Conservation (phyloP, 2,329 filamentous ascomycete genomes). For the Fusarium sp. region DNA sequence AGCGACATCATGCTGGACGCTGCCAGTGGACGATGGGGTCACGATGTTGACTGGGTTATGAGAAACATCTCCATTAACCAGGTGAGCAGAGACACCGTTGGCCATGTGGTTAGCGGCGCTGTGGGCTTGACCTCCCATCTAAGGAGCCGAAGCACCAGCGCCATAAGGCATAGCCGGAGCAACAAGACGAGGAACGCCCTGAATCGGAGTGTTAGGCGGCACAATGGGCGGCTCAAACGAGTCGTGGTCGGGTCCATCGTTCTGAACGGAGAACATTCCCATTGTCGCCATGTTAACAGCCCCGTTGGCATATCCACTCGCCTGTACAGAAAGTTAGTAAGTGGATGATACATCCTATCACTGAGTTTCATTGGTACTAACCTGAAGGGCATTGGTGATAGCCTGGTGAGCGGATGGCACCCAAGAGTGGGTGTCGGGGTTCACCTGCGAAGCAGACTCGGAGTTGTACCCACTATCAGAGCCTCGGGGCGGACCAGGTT, state of each 20-base stretch:
- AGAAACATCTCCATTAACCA: background rate
- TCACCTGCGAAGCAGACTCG: conserved; percentile 8
- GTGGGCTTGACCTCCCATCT: conserved; percentile 44
- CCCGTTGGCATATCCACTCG: conserved; percentile 21
- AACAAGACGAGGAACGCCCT: background rate
- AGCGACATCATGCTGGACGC: background rate
- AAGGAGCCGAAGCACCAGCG: conserved; percentile 36
- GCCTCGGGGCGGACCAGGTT: conserved; percentile 3
- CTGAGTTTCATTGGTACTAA: background rate
- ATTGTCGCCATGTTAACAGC: background rate
- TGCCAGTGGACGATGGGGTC: background rate
- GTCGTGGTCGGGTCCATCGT: background rate
- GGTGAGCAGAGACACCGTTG: background rate
- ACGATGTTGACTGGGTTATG: background rate
- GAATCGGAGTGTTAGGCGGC: conserved; percentile 39
- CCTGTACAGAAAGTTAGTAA: conserved; percentile 14
- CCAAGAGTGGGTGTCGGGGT: conserved; percentile 37
- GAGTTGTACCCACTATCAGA: conserved; percentile 1
- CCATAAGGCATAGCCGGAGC: background rate
- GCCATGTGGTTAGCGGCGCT: conserved; percentile 1
- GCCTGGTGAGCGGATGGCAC: conserved; percentile 46
- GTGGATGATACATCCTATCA: background rate
- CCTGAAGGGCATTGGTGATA: conserved; percentile 43
- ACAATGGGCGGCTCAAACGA: conserved; percentile 23
- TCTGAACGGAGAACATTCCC: background rate